These are phyloP conservation scores for Cicer judaicum DNA, from an alignment of 306 rosid genomes.

Conservation along the genomic window DNA sequence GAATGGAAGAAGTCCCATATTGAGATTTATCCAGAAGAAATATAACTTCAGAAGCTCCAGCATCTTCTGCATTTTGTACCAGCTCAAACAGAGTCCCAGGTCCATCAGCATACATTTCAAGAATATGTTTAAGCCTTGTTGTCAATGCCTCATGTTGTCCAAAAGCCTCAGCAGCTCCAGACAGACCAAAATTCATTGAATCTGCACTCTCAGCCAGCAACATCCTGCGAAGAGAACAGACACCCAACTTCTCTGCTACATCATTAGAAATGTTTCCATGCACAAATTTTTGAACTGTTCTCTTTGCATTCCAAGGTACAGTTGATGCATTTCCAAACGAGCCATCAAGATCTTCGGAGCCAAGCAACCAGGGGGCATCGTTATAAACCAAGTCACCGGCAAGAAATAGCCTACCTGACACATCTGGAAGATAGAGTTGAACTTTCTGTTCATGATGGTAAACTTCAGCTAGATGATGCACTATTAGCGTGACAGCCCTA, in stretches of 20 bases:
- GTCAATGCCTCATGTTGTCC: conserved; percentile 99
- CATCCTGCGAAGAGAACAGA: conserved; percentile 88
- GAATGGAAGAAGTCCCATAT: conserved; percentile 91
- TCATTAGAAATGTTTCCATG: conserved; percentile 96
- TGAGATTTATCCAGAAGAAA: conserved; percentile 94
- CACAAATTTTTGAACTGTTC: conserved; percentile 81
- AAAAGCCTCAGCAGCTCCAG: conserved; percentile 98
- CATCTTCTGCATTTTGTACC: conserved; percentile 99
- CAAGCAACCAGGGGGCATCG: conserved; percentile 98
- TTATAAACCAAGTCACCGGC: conserved; percentile 85
- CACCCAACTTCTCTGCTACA: conserved; percentile 97
- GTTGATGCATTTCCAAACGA: conserved; percentile 64
- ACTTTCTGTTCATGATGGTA: conserved; percentile 65
- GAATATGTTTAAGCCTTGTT: conserved; percentile 96
- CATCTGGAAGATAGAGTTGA: conserved; percentile 82
- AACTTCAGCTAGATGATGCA: conserved; percentile 91
- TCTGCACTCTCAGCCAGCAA: conserved; percentile 96
- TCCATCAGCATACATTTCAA: conserved; percentile 99
- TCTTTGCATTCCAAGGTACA: conserved; percentile 63
- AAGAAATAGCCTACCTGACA: conserved; percentile 73
- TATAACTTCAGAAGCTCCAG: conserved; percentile 91
- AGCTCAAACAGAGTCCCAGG: conserved; percentile 94
- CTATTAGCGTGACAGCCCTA: conserved; percentile 83
- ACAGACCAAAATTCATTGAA: conserved; percentile 92
- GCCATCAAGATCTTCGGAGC: conserved; percentile 67